phyloP scores from a whole-genome alignment of 2,329 filamentous ascomycete genomes.

The Amylocarpus encephaloides region DNA sequence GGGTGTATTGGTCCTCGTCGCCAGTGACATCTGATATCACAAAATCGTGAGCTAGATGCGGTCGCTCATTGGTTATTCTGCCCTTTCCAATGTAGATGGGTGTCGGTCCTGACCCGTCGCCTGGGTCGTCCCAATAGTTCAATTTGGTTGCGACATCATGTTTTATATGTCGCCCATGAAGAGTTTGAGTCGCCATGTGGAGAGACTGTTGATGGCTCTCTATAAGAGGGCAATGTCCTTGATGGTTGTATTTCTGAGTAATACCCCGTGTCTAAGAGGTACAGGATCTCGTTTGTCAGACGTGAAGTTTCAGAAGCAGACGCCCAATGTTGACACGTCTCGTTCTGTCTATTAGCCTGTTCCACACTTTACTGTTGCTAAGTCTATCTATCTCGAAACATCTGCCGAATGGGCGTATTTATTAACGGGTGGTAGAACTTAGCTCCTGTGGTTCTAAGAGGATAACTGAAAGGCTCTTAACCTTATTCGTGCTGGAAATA shows the following conservation, averaged over 20 bases:
- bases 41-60: constrained; percentile 36
- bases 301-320: neutral
- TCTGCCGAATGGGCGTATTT: neutral
- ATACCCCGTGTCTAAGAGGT: neutral
- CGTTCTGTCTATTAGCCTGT: neutral
- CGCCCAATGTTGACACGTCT: neutral
- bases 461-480: no score
- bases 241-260: no score
- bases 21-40: constrained; percentile 66
- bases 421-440: neutral
- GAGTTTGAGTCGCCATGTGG: neutral
- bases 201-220: neutral
- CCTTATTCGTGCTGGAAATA: no score
- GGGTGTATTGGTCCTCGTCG: constrained; percentile 53
- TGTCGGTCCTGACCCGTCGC: constrained; percentile 13
- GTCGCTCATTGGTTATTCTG: constrained; percentile 7
- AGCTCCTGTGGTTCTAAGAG: neutral
- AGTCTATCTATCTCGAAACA: neutral
- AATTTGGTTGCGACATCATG: constrained; percentile 15
- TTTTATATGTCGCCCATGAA: neutral
- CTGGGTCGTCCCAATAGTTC: constrained; percentile 16
- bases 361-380: neutral
- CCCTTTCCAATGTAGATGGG: constrained; percentile 14
- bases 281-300: neutral
- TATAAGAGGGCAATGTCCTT: no score